These are phyloP conservation scores for Leishmania arabica DNA, from an alignment of 208 protist genomes.

Conservation along the genomic window DNA sequence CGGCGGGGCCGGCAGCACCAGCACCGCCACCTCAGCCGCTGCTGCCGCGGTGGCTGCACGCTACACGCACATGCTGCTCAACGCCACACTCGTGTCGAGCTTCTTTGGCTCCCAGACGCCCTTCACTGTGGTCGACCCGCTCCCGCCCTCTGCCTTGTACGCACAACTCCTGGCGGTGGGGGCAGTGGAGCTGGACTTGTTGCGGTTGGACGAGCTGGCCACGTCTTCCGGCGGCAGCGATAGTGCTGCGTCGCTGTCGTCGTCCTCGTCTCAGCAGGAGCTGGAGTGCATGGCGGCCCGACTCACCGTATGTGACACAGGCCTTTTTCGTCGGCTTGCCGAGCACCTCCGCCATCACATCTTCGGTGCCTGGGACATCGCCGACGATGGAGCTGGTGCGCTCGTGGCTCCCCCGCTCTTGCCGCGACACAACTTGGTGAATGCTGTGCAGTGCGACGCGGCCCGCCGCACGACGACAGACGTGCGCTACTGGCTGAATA, in stretches of 20 bases:
- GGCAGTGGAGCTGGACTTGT: conserved; percentile 51
- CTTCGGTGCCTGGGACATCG: conserved; percentile 15
- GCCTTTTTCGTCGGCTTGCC: conserved; percentile 30
- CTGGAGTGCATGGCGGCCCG: conserved; percentile 19
- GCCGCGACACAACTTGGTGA: not conserved
- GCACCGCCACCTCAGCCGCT: conserved; percentile 2
- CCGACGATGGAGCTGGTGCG: not conserved
- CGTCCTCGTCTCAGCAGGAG: conserved; percentile 27
- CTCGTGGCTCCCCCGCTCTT: not conserved
- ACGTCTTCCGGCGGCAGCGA: not conserved
- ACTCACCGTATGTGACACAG: conserved; percentile 18
- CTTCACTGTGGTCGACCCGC: conserved; percentile 54
- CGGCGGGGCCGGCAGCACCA: not conserved
- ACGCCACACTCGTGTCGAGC: conserved; percentile 42
- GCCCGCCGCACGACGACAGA: conserved; percentile 46
- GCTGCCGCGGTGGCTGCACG: conserved; percentile 9
- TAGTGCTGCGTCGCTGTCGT: not conserved
- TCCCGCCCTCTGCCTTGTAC: conserved; percentile 56
- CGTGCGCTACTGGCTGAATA: conserved; percentile 75
- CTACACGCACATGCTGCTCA: conserved; percentile 43
- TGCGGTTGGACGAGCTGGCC: not conserved
- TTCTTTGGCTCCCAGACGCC: conserved; percentile 78
- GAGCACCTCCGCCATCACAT: conserved; percentile 23
- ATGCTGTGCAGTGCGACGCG: conserved; percentile 14
- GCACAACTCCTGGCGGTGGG: conserved; percentile 69